Evolutionary conservation across 148 eudicot species (phyloP).

Genomic region (Vaccinium myrtillus): DNA sequence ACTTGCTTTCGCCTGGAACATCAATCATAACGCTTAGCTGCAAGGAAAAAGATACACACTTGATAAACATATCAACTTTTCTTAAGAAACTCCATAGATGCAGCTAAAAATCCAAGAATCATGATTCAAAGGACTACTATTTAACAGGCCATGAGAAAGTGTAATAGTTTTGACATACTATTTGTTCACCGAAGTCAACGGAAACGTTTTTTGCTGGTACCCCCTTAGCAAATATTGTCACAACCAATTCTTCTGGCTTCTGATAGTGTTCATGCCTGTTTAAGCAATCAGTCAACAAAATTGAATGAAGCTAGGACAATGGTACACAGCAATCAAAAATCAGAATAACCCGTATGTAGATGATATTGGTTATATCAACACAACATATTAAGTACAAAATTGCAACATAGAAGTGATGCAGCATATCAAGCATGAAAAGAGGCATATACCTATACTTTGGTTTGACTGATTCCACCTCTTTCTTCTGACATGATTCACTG

Average conservation of each 20-base stretch:
- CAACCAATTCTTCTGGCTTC: constrained; percentile 27
- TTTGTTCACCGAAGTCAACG: constrained; percentile 23
- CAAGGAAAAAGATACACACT: neutral
- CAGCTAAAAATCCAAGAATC: neutral
- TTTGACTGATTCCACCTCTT: constrained; percentile 17
- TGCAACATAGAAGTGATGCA: neutral
- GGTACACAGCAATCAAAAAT: neutral
- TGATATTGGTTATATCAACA: neutral
- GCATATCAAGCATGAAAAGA: neutral
- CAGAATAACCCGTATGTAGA: neutral
- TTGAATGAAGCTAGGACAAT: neutral
- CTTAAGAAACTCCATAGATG: neutral
- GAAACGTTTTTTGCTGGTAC: constrained; percentile 17
- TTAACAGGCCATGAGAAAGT: neutral
- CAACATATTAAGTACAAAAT: neutral
- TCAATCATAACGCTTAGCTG: constrained; percentile 24
- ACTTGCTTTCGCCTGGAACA: constrained; percentile 22
- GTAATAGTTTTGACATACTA: constrained; percentile 12
- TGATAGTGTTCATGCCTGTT: constrained; percentile 25
- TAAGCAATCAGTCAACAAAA: constrained; percentile 13
- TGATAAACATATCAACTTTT: neutral
- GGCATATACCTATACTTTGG: constrained; percentile 22
- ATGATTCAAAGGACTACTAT: neutral
- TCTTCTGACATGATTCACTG: constrained; percentile 9
- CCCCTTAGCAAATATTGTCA: constrained; percentile 29